Evolutionary conservation across 2,329 filamentous ascomycete genomes (phyloP), one percentile per base, ranked within the genome.

Genomic region (Rhynchosporium agropyri): DNA sequence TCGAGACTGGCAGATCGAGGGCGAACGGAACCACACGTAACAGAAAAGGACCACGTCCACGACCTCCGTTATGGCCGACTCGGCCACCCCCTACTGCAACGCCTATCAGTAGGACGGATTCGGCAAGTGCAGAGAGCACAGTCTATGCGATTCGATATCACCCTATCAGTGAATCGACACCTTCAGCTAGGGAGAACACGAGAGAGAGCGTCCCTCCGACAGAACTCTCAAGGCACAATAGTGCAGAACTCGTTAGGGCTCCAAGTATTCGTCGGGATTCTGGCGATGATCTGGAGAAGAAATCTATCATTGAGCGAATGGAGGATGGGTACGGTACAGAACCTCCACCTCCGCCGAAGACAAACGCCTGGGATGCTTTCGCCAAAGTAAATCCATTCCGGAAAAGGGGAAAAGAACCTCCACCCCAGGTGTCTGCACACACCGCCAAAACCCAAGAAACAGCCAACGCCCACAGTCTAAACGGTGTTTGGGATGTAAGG

Each of bases 141-240:
- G 81, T 85, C 3, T 89, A 89, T 66, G 83, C 84, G 6, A 79
- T 88, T 42, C 79, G 84, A 58, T 88, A 88, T 67, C 84, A 86
- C 60, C 79, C 83, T 10, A 77, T 83, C 6, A 82, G 83, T 1
- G 85, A 73, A 56, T 61, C 67, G 36, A 71, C 70, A 48, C 70
- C 70, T 20, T 60, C 68, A 7, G 43, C 66, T 5, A 45, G 42
- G 33, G 62, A 67, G 5, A 38, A 51, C 31, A 38, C 20, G 49
- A 48, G 45, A 40, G 62, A 67, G 4, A 40, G 48, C 20, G 36
- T 15, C 50, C 62, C 50, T 45, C 48, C 49, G 20, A 38, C 62
- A 40, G 56, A 38, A 13, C 12, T 57, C 8, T 67, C 69, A 4
- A 68, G 67, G 38, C 67, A 56, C n/a, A 69, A 70, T 45, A 73